phyloP scores from a whole-genome alignment of 2,329 filamentous ascomycete genomes.

The Sporothrix humicola region DNA sequence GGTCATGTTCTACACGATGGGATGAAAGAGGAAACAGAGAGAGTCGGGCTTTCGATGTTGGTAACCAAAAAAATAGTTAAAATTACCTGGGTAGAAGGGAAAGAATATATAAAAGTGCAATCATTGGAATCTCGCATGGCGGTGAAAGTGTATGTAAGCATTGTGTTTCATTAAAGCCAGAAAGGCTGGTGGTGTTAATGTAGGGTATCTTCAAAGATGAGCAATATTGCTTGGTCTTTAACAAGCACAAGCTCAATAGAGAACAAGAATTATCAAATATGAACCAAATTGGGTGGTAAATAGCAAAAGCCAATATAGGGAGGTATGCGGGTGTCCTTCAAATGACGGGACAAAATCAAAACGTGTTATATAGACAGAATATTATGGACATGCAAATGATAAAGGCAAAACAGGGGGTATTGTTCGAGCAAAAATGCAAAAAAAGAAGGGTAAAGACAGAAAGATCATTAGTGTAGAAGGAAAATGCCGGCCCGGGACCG shows the following conservation, averaged over 20 bases:
- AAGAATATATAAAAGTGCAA: constrained; percentile 3
- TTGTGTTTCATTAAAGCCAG: not conserved
- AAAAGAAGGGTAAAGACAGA: not conserved
- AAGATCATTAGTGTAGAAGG: not conserved
- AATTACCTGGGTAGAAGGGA: constrained; percentile 25
- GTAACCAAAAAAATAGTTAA: not conserved
- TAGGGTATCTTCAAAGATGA: constrained; percentile 5
- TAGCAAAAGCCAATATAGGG: not conserved
- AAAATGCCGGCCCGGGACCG: not conserved
- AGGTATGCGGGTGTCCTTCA: not conserved
- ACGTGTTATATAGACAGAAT: not conserved
- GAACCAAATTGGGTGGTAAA: constrained; percentile 7
- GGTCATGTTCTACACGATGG: constrained; percentile 8
- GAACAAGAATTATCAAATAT: too few relatives aligned
- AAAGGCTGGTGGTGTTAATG: not conserved
- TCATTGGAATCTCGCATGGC: not conserved
- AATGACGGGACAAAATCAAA: too few relatives aligned
- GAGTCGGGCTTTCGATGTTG: not conserved
- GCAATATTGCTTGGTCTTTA: not conserved
- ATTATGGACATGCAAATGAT: not conserved
- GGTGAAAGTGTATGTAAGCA: not conserved
- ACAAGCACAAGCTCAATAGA: too few relatives aligned
- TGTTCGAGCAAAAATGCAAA: constrained; percentile 10
- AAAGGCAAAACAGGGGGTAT: constrained; percentile 15
- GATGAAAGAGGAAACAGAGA: not conserved